Evolutionary conservation across 495 filamentous ascomycete species (phyloP).

Genomic region (Hypoxylon crocopeplum): DNA sequence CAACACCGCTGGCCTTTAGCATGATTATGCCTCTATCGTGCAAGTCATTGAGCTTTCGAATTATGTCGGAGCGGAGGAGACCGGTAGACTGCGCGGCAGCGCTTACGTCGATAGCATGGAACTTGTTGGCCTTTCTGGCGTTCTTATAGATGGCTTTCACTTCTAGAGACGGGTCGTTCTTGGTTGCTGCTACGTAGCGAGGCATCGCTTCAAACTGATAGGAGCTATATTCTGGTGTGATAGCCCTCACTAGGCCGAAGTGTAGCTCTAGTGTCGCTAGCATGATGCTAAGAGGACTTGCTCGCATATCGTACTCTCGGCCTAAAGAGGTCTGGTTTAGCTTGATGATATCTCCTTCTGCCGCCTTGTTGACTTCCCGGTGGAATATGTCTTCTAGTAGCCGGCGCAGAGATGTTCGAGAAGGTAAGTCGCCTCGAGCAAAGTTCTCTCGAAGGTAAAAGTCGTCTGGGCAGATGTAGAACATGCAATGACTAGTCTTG

Average conservation of each 20-base stretch:
- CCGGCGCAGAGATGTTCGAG: slow-evolving; percentile 48
- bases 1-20: slow-evolving; percentile 55
- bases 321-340: slow-evolving; percentile 49
- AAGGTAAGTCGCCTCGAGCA: slow-evolving; percentile 62
- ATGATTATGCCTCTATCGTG: slow-evolving; percentile 50
- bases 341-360: slow-evolving; percentile 53
- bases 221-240: slow-evolving; percentile 60
- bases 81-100: slow-evolving; percentile 19
- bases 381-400: slow-evolving; percentile 58
- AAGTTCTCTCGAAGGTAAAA: slow-evolving; percentile 61
- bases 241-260: slow-evolving; percentile 59
- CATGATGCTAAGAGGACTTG: slow-evolving; percentile 50
- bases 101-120: slow-evolving; percentile 55
- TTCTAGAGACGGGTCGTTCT: slow-evolving; percentile 40
- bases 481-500: slow-evolving; percentile 56
- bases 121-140: slow-evolving; percentile 41
- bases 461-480: slow-evolving; percentile 60
- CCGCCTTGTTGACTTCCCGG: slow-evolving; percentile 21
- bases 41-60: slow-evolving; percentile 59
- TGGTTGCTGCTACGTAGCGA: slow-evolving; percentile 29
- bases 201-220: slow-evolving; percentile 54
- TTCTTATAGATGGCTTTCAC: slow-evolving; percentile 45
- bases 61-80: slow-evolving; percentile 47
- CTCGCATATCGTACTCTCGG: slow-evolving; percentile 52
- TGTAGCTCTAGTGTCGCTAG: slow-evolving; percentile 62